Evolutionary conservation across 352 stramenopile genomes (phyloP), one percentile per base, ranked within the genome.

Genomic region (Ochromonadaceae sp.): DNA sequence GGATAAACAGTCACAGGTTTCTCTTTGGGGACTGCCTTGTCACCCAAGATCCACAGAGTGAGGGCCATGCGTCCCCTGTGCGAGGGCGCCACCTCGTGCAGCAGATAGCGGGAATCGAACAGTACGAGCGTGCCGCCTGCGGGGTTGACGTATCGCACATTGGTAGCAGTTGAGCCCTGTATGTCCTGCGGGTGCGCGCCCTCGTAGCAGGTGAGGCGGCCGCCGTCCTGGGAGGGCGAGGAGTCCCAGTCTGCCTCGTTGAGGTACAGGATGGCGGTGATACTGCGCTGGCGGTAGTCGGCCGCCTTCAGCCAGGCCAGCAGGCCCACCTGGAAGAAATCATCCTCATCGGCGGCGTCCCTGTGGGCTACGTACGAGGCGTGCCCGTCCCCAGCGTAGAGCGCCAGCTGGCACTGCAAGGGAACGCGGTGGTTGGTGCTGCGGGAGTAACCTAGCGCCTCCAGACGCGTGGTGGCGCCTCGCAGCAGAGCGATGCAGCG

Each of bases 341-440:
- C 0, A n/a, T 39, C 49, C 14, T 55, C 47, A n/a, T 28, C 49
- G n/a, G 47, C 36, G n/a, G 47, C 47, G 49, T 55, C 47, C 47
- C 36, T 28, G n/a, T 55, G 47, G 28, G 47, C 28, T 0, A 39
- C n/a, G 0, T 55, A 55, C 36, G n/a, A n/a, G 0, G 47, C 47
- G 36, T 55, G 47, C 28, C 47, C n/a, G 47, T 55, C 47, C 47
- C 47, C 47, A n/a, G 47, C 47, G 49, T 55, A 55, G 47, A 28
- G 49, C n/a, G 47, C 47, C n/a, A 55, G 47, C 49, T 55, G 47
- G n/a, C n/a, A n/a, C n/a, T n/a, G n/a, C n/a, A n/a, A n/a, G n/a
- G n/a, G n/a, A n/a, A n/a, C n/a, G n/a, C n/a, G n/a, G n/a, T n/a
- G n/a, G n/a, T n/a, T n/a, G n/a, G n/a, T n/a, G n/a, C n/a, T n/a